Conservation (phyloP, 345 rosid species). For the Anastatica hierochuntica region DNA sequence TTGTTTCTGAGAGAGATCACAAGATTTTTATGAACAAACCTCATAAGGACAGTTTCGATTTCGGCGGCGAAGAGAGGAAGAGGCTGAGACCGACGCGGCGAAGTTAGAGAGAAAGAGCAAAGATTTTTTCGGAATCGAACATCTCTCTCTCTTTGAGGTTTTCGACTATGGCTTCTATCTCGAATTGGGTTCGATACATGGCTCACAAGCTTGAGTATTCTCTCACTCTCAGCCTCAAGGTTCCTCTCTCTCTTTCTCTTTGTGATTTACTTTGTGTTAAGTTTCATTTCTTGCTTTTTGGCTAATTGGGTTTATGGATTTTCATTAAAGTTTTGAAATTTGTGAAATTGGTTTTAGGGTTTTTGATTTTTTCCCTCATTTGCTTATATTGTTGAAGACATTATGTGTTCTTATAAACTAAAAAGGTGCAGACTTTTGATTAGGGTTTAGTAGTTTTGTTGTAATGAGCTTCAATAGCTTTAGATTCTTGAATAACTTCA, state of each 20-base stretch:
- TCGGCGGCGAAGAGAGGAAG: conserved; percentile 18
- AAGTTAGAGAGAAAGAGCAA: background rate
- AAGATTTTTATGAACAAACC: conserved; percentile 9
- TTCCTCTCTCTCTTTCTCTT: conserved; percentile 14
- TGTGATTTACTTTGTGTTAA: background rate
- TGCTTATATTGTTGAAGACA: background rate
- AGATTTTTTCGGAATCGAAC: background rate
- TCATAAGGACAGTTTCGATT: background rate
- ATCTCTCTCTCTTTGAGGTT: background rate
- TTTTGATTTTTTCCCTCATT: background rate
- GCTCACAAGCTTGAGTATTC: conserved; percentile 68
- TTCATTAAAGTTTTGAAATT: background rate
- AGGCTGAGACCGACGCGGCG: conserved; percentile 22
- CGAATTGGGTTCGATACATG: conserved; percentile 72
- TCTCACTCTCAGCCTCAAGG: conserved; percentile 55
- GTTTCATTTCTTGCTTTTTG: background rate
- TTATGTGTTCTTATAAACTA: background rate
- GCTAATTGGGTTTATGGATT: background rate
- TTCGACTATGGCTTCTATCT: conserved; percentile 47
- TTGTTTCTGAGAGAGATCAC: background rate
- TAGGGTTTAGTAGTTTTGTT: too few species aligned
- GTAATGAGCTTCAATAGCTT: background rate
- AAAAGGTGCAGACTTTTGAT: too few species aligned
- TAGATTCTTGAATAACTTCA: background rate
- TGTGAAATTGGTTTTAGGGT: conserved; percentile 1